A percentile compares a stretch with the other conserved stretches of the same genome.
phyloP scores from a whole-genome alignment of 2,329 filamentous ascomycete species.

The Xylaria polymorpha region DNA sequence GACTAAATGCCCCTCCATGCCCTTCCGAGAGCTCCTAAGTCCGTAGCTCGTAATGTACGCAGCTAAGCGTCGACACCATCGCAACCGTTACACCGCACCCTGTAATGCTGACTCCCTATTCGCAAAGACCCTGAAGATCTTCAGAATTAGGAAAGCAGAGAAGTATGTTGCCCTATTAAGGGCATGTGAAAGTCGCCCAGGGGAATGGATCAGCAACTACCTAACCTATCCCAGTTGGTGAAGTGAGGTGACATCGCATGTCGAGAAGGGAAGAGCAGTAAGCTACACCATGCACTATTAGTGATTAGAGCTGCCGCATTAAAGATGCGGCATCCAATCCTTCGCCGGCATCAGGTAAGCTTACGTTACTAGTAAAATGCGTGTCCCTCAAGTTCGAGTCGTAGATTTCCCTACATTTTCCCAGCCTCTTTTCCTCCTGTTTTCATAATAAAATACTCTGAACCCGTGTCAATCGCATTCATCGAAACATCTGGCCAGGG shows the following conservation, averaged over 20 bases:
- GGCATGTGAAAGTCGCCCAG: background rate
- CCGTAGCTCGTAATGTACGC: background rate
- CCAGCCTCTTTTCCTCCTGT: background rate
- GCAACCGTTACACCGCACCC: constrained; percentile 5
- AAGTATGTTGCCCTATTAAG: background rate
- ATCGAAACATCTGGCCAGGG: background rate
- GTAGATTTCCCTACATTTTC: constrained; percentile 4
- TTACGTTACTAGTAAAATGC: constrained; percentile 27
- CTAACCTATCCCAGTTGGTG: constrained; percentile 22
- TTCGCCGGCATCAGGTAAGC: constrained; percentile 32
- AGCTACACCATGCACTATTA: constrained; percentile 27
- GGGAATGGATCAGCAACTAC: constrained; percentile 20
- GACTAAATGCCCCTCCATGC: constrained; percentile 19
- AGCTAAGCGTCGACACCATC: constrained; percentile 14
- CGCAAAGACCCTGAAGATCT: constrained; percentile 23
- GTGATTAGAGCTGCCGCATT: constrained; percentile 28
- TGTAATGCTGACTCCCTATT: constrained; percentile 15
- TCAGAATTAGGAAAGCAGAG: background rate
- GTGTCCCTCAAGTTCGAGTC: constrained; percentile 11
- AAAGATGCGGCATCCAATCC: constrained; percentile 24
- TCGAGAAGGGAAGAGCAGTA: constrained; percentile 26
- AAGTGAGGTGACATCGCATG: constrained; percentile 21
- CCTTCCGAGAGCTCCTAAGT: background rate
- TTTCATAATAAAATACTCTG: background rate
- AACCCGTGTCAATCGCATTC: background rate